Evolutionary conservation across 305 asterid genomes (phyloP).

Genomic region (Solanum hybrid): DNA sequence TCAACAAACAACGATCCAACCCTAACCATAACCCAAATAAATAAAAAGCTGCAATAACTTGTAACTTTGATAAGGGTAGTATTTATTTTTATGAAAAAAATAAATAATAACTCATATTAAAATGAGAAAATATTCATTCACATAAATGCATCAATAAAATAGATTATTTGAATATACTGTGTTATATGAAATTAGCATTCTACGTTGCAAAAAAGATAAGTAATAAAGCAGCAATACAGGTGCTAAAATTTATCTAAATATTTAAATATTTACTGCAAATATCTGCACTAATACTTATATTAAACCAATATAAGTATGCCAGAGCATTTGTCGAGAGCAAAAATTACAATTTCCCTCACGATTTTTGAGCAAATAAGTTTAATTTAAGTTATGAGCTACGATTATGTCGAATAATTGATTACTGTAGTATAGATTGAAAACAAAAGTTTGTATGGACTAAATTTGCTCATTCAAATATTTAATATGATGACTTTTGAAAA

Average conservation of each 20-base stretch:
- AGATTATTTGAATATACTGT: not conserved
- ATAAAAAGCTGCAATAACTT: not conserved
- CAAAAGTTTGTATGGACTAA: not conserved
- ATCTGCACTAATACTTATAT: not conserved
- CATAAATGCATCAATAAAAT: not conserved
- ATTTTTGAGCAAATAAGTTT: not conserved
- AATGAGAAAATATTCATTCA: not conserved
- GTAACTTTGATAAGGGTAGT: not conserved
- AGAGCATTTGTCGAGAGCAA: not conserved
- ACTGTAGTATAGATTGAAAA: not conserved
- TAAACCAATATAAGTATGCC: not conserved
- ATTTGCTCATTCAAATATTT: not conserved
- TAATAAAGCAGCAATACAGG: too few relatives aligned
- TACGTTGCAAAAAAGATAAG: too few relatives aligned
- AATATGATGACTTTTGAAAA: not conserved
- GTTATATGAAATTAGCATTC: not conserved
- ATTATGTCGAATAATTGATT: not conserved
- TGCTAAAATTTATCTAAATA: too few relatives aligned
- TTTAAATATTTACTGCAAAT: not conserved
- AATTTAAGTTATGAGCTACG: not conserved
- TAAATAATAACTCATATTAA: not conserved
- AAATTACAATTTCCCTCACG: not conserved
- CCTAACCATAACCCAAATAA: not conserved
- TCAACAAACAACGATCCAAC: not conserved
- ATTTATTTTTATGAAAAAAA: not conserved